Conservation (phyloP, 1,139 yeast species). For the Yamadazyma aaseri region DNA sequence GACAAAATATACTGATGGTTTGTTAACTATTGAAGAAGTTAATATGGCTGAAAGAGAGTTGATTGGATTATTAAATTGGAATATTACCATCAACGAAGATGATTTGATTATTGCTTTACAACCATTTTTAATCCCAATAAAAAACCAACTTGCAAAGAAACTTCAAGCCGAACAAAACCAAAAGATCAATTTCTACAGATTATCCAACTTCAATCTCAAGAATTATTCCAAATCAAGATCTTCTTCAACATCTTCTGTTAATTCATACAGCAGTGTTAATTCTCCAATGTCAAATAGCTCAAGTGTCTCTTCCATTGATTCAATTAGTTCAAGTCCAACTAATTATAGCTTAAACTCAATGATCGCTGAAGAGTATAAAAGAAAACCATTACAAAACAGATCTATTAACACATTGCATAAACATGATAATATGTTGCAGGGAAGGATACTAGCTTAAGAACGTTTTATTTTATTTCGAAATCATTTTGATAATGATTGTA, state of each 20-base stretch:
- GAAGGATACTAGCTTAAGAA: slow-evolving; percentile 10
- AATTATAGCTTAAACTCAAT: slow-evolving; percentile 5
- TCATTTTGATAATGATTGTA: neutral
- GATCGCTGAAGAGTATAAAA: slow-evolving; percentile 8
- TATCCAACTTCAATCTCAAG: slow-evolving; percentile 23
- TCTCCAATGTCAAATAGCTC: slow-evolving; percentile 10
- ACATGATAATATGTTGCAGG: slow-evolving; percentile 8
- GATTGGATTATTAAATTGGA: slow-evolving; percentile 81
- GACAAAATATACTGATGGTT: slow-evolving; percentile 87
- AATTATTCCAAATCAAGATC: slow-evolving; percentile 8
- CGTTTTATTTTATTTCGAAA: neutral
- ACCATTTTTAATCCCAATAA: slow-evolving; percentile 76
- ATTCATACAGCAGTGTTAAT: slow-evolving; percentile 10
- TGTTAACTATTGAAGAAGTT: slow-evolving; percentile 72
- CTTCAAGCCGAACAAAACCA: slow-evolving; percentile 32
- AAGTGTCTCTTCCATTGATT: slow-evolving; percentile 8
- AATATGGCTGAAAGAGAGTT: slow-evolving; percentile 91
- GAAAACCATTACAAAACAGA: slow-evolving; percentile 13
- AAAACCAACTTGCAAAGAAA: slow-evolving; percentile 30
- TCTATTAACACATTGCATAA: slow-evolving; percentile 10
- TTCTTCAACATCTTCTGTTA: slow-evolving; percentile 12
- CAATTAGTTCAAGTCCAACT: slow-evolving; percentile 9
- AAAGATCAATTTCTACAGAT: slow-evolving; percentile 39
- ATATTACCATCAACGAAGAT: slow-evolving; percentile 61
- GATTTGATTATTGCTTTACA: slow-evolving; percentile 70